Percentiles rank a stretch among this genome's conserved stretches.
Evolutionary conservation across 169 alveolate genomes (phyloP).

Genomic region (Cryptosporidium tyzzeri): DNA sequence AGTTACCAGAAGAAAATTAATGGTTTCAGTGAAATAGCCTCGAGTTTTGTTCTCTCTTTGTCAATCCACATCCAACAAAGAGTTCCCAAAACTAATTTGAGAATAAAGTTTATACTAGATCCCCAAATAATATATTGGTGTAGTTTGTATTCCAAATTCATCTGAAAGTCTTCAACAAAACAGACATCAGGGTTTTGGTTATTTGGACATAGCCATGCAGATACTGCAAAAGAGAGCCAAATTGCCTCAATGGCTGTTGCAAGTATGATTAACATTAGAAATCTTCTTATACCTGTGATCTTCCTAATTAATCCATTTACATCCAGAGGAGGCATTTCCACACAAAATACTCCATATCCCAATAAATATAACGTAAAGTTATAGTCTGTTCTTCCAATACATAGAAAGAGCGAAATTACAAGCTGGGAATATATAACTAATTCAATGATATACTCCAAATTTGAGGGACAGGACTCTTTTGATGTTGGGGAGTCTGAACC

Average conservation of each 20-base stretch:
- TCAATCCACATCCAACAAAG: constrained; percentile 74
- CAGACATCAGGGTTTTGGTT: constrained; percentile 59
- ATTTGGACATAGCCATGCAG: constrained; percentile 67
- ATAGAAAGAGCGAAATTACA: constrained; percentile 39
- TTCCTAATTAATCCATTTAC: constrained; percentile 62
- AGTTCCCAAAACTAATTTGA: constrained; percentile 43
- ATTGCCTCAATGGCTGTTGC: constrained; percentile 47
- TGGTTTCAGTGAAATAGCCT: constrained; percentile 61
- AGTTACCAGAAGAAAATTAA: constrained; percentile 23
- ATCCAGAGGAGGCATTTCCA: constrained; percentile 61
- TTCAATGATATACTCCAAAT: constrained; percentile 29
- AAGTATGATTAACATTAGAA: constrained; percentile 17
- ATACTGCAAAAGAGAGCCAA: constrained; percentile 67
- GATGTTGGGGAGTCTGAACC: constrained; percentile 10
- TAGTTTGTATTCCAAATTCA: constrained; percentile 69
- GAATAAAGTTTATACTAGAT: constrained; percentile 44
- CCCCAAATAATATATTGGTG: constrained; percentile 66
- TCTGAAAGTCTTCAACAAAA: constrained; percentile 74
- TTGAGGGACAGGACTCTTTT: background rate
- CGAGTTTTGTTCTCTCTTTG: constrained; percentile 67
- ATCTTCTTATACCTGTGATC: constrained; percentile 70
- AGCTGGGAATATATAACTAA: constrained; percentile 58
- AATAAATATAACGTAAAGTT: constrained; percentile 53
- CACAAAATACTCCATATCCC: constrained; percentile 64
- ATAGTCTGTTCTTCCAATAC: constrained; percentile 68